Conservation (phyloP, 2,329 filamentous ascomycete species). For the Aspergillus thermomutatus region DNA sequence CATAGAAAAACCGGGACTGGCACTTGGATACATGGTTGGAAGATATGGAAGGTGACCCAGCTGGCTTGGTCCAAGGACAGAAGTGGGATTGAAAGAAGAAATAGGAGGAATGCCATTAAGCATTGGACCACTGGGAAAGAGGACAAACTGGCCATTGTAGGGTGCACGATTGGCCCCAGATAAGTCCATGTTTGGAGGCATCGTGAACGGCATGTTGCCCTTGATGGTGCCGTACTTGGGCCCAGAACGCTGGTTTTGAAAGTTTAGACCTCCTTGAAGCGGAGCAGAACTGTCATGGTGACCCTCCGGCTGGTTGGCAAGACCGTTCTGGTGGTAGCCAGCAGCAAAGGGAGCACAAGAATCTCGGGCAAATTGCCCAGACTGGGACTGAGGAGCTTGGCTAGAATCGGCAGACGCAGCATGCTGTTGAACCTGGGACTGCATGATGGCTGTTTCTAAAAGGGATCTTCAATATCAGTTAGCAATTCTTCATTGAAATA, state of each 20-base stretch:
- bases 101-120: constrained; percentile 29
- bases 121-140: constrained; percentile 32
- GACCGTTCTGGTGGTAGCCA: constrained; percentile 18
- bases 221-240: constrained; percentile 28
- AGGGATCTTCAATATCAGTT: constrained; percentile 2
- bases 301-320: constrained; percentile 16
- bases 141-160: constrained; percentile 27
- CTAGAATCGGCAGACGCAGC: constrained; percentile 22
- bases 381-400: constrained; percentile 19
- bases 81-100: constrained; percentile 26
- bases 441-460: constrained; percentile 19
- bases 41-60: constrained; percentile 35
- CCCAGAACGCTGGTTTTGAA: constrained; percentile 27
- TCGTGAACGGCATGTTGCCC: constrained; percentile 19
- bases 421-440: constrained; percentile 22
- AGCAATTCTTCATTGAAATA: not conserved
- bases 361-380: constrained; percentile 25
- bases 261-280: constrained; percentile 23
- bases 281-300: constrained; percentile 19
- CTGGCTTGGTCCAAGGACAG: constrained; percentile 31
- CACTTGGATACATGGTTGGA: constrained; percentile 35
- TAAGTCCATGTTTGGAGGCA: constrained; percentile 27
- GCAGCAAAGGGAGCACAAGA: constrained; percentile 21
- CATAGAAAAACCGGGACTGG: constrained; percentile 31
- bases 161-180: constrained; percentile 24